Conservation (phyloP, 371 early-diverging fungal genomes). For the Actinomortierella wolfii region DNA sequence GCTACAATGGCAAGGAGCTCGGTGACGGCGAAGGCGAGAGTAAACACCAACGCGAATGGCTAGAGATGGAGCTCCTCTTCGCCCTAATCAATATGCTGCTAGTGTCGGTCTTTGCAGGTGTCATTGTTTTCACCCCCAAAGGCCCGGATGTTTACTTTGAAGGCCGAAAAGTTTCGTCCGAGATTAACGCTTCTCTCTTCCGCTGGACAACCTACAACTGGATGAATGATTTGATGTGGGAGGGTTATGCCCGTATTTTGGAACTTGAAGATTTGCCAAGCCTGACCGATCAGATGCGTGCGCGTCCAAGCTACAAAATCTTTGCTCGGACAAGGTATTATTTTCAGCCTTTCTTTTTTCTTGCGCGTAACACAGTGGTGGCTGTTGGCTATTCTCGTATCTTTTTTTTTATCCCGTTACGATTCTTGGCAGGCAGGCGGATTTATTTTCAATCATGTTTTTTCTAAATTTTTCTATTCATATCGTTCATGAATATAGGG, state of each 20-base stretch:
- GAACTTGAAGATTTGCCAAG: slow-evolving; percentile 30
- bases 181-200: slow-evolving; percentile 36
- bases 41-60: slow-evolving; percentile 8
- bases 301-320: slow-evolving; percentile 31
- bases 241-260: slow-evolving; percentile 30
- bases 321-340: slow-evolving; percentile 35
- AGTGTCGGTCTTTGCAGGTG: slow-evolving; percentile 18
- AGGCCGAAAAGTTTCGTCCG: slow-evolving; percentile 26
- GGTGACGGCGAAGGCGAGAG: slow-evolving; percentile 3
- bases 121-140: slow-evolving; percentile 18
- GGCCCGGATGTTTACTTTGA: slow-evolving; percentile 37
- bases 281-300: slow-evolving; percentile 38
- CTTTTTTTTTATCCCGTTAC: neutral
- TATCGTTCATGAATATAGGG: slow-evolving; percentile 6
- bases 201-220: slow-evolving; percentile 41
- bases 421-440: neutral
- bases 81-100: slow-evolving; percentile 20
- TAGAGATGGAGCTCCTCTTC: slow-evolving; percentile 16
- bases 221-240: slow-evolving; percentile 43
- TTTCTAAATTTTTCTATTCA: neutral
- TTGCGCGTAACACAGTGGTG: no score
- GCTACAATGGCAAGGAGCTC: slow-evolving; percentile 5
- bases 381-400: no score
- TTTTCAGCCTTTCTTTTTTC: neutral
- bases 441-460: neutral